Conservation (phyloP, 441 rosid species). For the Populus trichocarpa region DNA sequence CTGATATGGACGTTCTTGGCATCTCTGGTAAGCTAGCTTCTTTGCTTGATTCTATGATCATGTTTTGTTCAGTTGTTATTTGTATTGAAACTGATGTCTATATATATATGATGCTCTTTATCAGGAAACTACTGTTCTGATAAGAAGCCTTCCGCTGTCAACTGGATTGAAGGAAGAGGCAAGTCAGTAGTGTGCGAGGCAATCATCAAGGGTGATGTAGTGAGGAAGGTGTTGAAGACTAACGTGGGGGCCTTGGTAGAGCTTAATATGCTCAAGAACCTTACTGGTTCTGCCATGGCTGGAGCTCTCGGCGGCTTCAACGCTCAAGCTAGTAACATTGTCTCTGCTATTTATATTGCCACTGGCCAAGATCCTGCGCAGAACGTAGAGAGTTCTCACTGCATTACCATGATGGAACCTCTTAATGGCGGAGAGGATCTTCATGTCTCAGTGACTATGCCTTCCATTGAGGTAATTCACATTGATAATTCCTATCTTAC, state of each 20-base stretch:
- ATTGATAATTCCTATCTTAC: neutral
- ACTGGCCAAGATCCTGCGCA: slow-evolving; percentile 98
- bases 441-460: slow-evolving; percentile 87
- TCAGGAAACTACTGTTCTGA: slow-evolving; percentile 84
- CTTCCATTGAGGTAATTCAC: slow-evolving; percentile 67
- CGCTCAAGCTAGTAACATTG: slow-evolving; percentile 90
- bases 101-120: neutral
- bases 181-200: slow-evolving; percentile 92
- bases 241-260: slow-evolving; percentile 68
- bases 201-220: slow-evolving; percentile 59
- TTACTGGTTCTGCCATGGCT: slow-evolving; percentile 83
- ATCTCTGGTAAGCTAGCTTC: slow-evolving; percentile 45
- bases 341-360: slow-evolving; percentile 75
- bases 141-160: slow-evolving; percentile 88
- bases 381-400: slow-evolving; percentile 89
- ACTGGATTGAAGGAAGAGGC: slow-evolving; percentile 96
- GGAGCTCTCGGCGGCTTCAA: slow-evolving; percentile 94
- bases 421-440: slow-evolving; percentile 74
- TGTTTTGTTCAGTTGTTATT: neutral
- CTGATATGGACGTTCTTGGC: slow-evolving; percentile 82
- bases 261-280: slow-evolving; percentile 92
- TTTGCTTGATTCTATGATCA: neutral
- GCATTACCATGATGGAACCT: slow-evolving; percentile 95
- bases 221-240: slow-evolving; percentile 72
- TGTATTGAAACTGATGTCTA: too few species aligned